Percentiles rank a stretch among this genome's conserved stretches.
Evolutionary conservation across 202 grass and related monocot genomes (phyloP).

Genomic region (Sporobolus alterniflorus): DNA sequence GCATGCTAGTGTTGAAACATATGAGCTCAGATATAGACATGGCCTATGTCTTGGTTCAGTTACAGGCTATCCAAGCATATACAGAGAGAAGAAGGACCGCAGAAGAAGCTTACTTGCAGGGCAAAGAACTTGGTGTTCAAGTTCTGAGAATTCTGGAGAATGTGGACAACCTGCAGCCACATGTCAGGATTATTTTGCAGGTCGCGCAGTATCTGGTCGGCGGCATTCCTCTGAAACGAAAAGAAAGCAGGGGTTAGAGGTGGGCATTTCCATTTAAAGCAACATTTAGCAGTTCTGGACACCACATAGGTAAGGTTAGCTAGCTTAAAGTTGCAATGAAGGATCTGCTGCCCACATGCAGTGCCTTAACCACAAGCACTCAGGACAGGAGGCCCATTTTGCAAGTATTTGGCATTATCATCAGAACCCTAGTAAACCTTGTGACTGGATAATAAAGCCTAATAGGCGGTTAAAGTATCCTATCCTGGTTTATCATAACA

Average conservation of each 20-base stretch:
- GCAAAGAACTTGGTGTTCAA: constrained; percentile 99
- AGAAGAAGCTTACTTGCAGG: constrained; percentile 78
- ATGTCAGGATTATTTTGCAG: constrained; percentile 95
- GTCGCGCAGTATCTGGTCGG: constrained; percentile 90
- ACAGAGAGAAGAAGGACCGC: neutral
- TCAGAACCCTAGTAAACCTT: constrained; percentile 24
- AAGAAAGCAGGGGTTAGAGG: neutral
- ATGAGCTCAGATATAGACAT: neutral
- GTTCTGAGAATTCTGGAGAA: constrained; percentile 93
- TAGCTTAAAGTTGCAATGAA: neutral
- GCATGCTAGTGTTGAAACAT: neutral
- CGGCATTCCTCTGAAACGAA: constrained; percentile 79
- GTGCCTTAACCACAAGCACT: neutral
- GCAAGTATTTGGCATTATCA: neutral
- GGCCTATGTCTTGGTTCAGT: neutral
- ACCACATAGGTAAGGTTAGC: neutral
- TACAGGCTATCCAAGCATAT: neutral
- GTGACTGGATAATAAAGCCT: neutral
- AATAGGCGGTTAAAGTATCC: neutral
- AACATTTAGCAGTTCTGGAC: neutral
- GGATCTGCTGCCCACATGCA: neutral
- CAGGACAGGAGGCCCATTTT: neutral
- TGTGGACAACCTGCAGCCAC: constrained; percentile 98
- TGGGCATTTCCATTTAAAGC: neutral
- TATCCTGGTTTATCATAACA: neutral